Evolutionary conservation across 2,329 filamentous ascomycete genomes (phyloP), one percentile per base, ranked within the genome.

Genomic region (Hymenoscyphus fraxineus): DNA sequence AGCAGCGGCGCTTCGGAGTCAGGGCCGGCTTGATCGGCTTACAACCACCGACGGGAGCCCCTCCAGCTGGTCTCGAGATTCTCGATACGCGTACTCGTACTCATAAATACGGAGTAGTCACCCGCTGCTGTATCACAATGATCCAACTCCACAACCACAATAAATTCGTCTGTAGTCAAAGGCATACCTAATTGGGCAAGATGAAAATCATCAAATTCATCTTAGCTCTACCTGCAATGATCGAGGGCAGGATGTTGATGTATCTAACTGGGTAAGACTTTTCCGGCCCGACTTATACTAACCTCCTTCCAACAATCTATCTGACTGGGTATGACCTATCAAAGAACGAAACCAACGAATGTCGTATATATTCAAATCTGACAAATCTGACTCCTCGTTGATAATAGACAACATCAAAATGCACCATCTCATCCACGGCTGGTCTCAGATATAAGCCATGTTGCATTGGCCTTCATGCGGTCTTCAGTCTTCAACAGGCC

Each of bases 391-490:
- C 47, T 6, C 12, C 9, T 54, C 22, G 9, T 22, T 27, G 19
- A 27, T 19, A 19, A 27, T 31, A 76, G 74, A 41, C 76, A 78
- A 66, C 75, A 77, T 61, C 67, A 75, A 62, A 63, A 38, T 6
- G 13, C 61, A 32, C 60, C 60, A n/a, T 27, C 60, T 31, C 35
- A 59, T 5, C 62, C 60, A 12, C 51, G 35, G 1, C 27, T 68
- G 3, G 75, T 80, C 0, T 61, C 73, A 27, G 72, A 79, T 19
- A 78, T 87, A n/a, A 84, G 84, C 0, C 85, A 87, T 69, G 81
- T 87, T 12, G 79, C 81, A 12, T 73, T 88, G 19, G 85, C 85
- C 1, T 88, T 88, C 67, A 82, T 87, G 80, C 77, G 74, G 15
- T 82, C 85, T 0, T 76, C 78, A 12, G 67, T 76, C 19, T 87